These are phyloP conservation scores for Botrytis porri DNA, from an alignment of 2,329 filamentous ascomycete species.

Conservation along the genomic window DNA sequence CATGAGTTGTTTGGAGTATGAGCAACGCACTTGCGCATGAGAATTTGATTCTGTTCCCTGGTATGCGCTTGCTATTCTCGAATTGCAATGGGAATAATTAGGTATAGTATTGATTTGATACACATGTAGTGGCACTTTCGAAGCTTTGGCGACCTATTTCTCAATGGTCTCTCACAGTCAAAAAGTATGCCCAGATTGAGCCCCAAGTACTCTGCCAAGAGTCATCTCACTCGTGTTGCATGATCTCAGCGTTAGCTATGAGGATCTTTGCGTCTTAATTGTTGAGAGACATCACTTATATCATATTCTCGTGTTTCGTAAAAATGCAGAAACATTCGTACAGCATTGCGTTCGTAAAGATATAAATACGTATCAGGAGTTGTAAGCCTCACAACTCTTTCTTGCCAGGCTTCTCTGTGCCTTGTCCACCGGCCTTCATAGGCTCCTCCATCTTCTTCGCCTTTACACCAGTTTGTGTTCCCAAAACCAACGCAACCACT, in stretches of 20 bases:
- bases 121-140: constrained; percentile 69
- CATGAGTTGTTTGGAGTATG: neutral
- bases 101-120: constrained; percentile 11
- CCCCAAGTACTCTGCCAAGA: constrained; percentile 77
- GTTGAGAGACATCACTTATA: constrained; percentile 64
- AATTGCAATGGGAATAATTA: neutral
- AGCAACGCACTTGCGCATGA: neutral
- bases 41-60: neutral
- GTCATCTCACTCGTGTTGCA: constrained; percentile 94
- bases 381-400: constrained; percentile 44
- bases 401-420: constrained; percentile 47
- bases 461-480: constrained; percentile 34
- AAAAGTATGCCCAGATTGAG: constrained; percentile 78
- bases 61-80: neutral
- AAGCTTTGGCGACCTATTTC: constrained; percentile 75
- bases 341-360: neutral
- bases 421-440: constrained; percentile 23
- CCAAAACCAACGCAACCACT: constrained; percentile 49
- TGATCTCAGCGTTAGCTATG: constrained; percentile 70
- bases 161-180: constrained; percentile 78
- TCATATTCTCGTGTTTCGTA: neutral
- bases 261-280: constrained; percentile 81
- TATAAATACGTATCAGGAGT: neutral
- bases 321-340: neutral
- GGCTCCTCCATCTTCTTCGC: constrained; percentile 36